phyloP scores from a whole-genome alignment of 1,284 basidiomycete species.

The Dichomitus squalens region DNA sequence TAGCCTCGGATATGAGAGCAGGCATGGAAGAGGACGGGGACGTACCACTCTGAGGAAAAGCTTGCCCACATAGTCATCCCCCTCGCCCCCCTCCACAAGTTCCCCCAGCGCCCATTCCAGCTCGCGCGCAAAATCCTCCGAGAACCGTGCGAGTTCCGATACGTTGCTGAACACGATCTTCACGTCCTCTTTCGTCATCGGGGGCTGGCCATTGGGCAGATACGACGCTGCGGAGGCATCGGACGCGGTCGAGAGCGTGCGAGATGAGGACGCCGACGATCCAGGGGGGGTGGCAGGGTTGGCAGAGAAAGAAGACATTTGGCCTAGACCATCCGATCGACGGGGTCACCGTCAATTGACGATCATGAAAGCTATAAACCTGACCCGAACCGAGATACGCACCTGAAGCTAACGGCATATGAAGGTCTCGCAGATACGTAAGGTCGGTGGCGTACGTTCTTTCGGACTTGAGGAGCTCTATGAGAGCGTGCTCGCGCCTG shows the following conservation, averaged over 20 bases:
- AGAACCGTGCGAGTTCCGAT: constrained; percentile 70
- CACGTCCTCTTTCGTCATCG: constrained; percentile 74
- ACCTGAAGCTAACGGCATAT: constrained; percentile 79
- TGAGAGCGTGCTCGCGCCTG: constrained; percentile 83
- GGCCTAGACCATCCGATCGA: constrained; percentile 26
- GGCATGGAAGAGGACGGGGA: background rate
- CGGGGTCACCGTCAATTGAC: constrained; percentile 1
- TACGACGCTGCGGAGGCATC: constrained; percentile 48
- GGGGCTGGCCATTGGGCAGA: constrained; percentile 41
- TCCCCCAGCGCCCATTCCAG: constrained; percentile 60
- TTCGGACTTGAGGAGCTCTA: constrained; percentile 85
- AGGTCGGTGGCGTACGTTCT: constrained; percentile 88
- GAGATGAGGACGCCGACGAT: constrained; percentile 44
- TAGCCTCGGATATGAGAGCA: background rate
- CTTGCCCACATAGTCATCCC: constrained; percentile 75
- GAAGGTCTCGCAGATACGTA: constrained; percentile 81
- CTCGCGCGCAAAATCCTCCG: constrained; percentile 65
- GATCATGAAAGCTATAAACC: background rate
- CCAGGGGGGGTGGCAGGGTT: constrained; percentile 35
- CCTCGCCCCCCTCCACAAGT: constrained; percentile 53
- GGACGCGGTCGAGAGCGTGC: constrained; percentile 58
- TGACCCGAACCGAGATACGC: constrained; percentile 13
- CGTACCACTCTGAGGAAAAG: constrained; percentile 75
- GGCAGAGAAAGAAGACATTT: constrained; percentile 32
- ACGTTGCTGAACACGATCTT: constrained; percentile 83